Percentiles rank a stretch among this genome's conserved stretches.
These are phyloP conservation scores for Cladorrhinum samala DNA, from an alignment of 495 filamentous ascomycete genomes.

Conservation along the genomic window DNA sequence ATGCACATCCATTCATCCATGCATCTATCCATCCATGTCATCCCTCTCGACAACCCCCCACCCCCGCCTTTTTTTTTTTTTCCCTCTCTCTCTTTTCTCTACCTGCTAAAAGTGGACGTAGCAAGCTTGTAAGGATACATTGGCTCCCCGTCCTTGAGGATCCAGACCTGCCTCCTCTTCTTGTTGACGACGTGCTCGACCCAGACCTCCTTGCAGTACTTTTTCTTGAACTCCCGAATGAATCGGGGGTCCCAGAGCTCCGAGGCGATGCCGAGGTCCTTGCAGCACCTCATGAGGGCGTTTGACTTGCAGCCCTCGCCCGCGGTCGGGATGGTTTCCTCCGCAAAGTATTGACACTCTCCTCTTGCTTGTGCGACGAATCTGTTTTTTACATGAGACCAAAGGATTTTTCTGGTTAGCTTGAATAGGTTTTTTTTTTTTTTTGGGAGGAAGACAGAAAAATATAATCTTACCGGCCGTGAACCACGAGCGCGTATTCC, in stretches of 20 bases:
- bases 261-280: conserved; percentile 90
- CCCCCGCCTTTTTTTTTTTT: no score
- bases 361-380: conserved; percentile 89
- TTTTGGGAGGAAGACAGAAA: conserved; percentile 8
- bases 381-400: conserved; percentile 37
- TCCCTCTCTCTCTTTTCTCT: no score
- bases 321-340: conserved; percentile 91
- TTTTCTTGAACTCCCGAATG: conserved; percentile 64
- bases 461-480: conserved; percentile 75
- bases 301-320: conserved; percentile 97
- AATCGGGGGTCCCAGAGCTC: conserved; percentile 96
- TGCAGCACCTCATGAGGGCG: conserved; percentile 93
- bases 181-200: conserved; percentile 59
- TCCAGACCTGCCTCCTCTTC: conserved; percentile 81
- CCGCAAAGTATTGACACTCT: conserved; percentile 90
- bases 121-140: conserved; percentile 58
- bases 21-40: no score
- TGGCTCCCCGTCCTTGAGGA: conserved; percentile 76
- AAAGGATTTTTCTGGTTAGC: not conserved
- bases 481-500: conserved; percentile 87
- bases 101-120: conserved; percentile 35
- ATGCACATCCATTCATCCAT: no score
- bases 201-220: conserved; percentile 67
- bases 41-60: no score
- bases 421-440: no score